phyloP scores from a whole-genome alignment of 2,329 filamentous ascomycete species.

The Teratosphaeria nubilosa region DNA sequence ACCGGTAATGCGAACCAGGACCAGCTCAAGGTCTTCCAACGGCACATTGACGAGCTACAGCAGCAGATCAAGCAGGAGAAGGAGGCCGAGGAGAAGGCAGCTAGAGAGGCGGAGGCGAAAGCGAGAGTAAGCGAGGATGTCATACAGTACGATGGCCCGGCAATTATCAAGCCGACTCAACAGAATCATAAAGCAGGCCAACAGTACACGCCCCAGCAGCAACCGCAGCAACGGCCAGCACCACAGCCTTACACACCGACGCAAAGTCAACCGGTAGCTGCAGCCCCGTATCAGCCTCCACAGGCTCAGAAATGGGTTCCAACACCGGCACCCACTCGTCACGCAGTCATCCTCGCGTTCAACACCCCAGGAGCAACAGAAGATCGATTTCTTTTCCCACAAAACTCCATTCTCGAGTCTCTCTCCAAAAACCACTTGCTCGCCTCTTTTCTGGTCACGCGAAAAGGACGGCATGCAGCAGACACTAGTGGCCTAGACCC shows the following conservation, averaged over 20 bases:
- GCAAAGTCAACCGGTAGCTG: conserved; percentile 2
- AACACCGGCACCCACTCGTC: conserved; percentile 33
- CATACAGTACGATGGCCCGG: conserved; percentile 15
- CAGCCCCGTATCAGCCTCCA: conserved; percentile 8
- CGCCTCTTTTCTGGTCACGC: conserved; percentile 67
- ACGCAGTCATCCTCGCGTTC: conserved; percentile 64
- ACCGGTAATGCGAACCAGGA: conserved; percentile 60
- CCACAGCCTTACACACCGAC: conserved; percentile 1
- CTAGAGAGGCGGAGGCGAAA: conserved; percentile 3
- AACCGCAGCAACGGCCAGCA: background rate
- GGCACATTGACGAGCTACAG: conserved; percentile 71
- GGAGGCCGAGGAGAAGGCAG: conserved; percentile 10
- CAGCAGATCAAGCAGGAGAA: conserved; percentile 35
- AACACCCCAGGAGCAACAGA: conserved; percentile 47
- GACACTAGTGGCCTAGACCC: conserved; percentile 24
- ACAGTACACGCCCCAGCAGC: background rate
- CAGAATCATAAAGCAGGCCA: background rate
- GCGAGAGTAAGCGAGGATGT: conserved; percentile 7
- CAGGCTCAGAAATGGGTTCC: conserved; percentile 6
- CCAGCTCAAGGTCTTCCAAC: conserved; percentile 66
- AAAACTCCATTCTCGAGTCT: conserved; percentile 65
- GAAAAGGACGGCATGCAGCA: conserved; percentile 53
- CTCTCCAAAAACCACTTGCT: conserved; percentile 46
- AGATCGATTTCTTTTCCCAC: conserved; percentile 70
- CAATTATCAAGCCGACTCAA: conserved; percentile 4